Evolutionary conservation across 2,329 filamentous ascomycete genomes (phyloP).

Genomic region (Calonectria montana): DNA sequence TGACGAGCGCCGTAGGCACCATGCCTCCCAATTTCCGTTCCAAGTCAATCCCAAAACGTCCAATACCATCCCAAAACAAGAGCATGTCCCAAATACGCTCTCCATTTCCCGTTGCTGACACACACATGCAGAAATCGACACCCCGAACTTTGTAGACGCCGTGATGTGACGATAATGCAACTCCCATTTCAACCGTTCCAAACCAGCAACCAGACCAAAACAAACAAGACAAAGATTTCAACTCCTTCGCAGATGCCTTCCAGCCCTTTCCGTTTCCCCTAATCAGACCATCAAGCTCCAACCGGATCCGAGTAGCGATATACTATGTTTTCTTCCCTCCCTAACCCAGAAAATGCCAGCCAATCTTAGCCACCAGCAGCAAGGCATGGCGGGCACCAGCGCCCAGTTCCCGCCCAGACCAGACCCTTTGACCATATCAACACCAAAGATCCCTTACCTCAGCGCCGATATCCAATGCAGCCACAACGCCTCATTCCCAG

Average conservation of each 20-base stretch:
- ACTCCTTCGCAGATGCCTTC: conserved; percentile 43
- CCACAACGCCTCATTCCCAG: conserved; percentile 30
- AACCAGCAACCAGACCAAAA: conserved; percentile 36
- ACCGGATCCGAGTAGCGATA: conserved; percentile 33
- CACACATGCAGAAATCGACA: conserved; percentile 37
- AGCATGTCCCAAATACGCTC: conserved; percentile 11
- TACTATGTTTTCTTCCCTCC: conserved; percentile 24
- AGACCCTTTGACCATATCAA: conserved; percentile 35
- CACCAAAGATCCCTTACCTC: conserved; percentile 38
- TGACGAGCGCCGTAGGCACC: conserved; percentile 31
- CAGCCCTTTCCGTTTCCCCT: conserved; percentile 35
- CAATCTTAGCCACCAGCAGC: conserved; percentile 20
- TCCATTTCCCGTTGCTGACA: conserved; percentile 24
- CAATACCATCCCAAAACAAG: conserved; percentile 27
- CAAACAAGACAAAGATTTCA: conserved; percentile 34
- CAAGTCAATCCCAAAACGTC: conserved; percentile 28
- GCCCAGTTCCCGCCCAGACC: conserved; percentile 24
- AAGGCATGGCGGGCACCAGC: conserved; percentile 17
- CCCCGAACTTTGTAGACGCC: conserved; percentile 35
- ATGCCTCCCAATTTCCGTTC: conserved; percentile 30
- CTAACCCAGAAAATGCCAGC: conserved; percentile 18
- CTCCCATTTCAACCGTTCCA: conserved; percentile 36
- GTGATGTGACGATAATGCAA: conserved; percentile 42
- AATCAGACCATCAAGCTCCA: conserved; percentile 34
- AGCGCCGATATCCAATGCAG: conserved; percentile 44